Evolutionary conservation across 192 early-diverging fungal species (phyloP).

Genomic region (Coemansia biformis): DNA sequence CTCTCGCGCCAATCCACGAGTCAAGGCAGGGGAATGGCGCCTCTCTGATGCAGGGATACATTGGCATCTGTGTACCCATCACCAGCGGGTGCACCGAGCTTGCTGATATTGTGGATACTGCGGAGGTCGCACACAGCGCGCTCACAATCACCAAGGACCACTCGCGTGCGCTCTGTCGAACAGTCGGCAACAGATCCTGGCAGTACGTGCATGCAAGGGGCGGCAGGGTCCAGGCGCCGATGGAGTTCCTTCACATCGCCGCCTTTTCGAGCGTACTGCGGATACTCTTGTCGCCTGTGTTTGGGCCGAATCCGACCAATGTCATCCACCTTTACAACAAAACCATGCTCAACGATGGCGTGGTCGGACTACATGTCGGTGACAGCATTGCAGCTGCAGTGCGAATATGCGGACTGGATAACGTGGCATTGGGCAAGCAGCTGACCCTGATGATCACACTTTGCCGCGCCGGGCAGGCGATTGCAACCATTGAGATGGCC

Average conservation of each 20-base stretch:
- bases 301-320: slow-evolving; percentile 75
- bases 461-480: slow-evolving; percentile 51
- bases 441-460: slow-evolving; percentile 66
- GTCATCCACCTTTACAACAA: slow-evolving; percentile 84
- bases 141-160: slow-evolving; percentile 60
- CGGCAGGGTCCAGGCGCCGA: slow-evolving; percentile 59
- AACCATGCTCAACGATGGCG: slow-evolving; percentile 60
- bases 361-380: no score
- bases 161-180: slow-evolving; percentile 73
- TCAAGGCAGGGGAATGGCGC: background rate
- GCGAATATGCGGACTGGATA: background rate
- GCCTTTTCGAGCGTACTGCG: slow-evolving; percentile 54
- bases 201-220: slow-evolving; percentile 46
- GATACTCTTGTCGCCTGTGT: slow-evolving; percentile 57
- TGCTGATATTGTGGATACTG: background rate
- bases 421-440: background rate
- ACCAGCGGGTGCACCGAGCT: slow-evolving; percentile 9
- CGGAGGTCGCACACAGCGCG: background rate
- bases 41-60: no score
- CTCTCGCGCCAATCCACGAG: slow-evolving; percentile 11
- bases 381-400: no score
- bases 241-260: slow-evolving; percentile 84
- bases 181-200: slow-evolving; percentile 58
- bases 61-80: no score
- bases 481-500: slow-evolving; percentile 65